Conservation (phyloP, 2,329 filamentous ascomycete species). For the Stagonosporopsis rhizophila region DNA sequence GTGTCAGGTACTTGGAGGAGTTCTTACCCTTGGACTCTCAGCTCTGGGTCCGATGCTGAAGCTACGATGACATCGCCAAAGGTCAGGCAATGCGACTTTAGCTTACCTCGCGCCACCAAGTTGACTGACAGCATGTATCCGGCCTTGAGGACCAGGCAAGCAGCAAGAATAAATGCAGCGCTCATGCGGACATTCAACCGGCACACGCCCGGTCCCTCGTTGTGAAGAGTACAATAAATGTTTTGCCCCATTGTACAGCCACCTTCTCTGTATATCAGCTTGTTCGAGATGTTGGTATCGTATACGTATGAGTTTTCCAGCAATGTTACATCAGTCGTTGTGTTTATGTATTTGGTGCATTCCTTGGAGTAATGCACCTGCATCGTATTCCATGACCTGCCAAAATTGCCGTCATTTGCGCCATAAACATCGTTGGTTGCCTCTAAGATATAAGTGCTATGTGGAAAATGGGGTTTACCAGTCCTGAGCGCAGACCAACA, state of each 20-base stretch:
- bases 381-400: conserved; percentile 21
- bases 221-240: conserved; percentile 22
- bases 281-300: neutral
- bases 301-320: conserved; percentile 11
- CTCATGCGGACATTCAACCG: conserved; percentile 44
- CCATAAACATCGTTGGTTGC: neutral
- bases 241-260: conserved; percentile 21
- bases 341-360: conserved; percentile 21
- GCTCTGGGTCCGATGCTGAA: conserved; percentile 35
- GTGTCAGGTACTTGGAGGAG: neutral
- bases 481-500: conserved; percentile 38
- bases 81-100: conserved; percentile 40
- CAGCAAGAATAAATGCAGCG: conserved; percentile 37
- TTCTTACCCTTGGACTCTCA: conserved; percentile 35
- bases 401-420: conserved; percentile 3
- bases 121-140: conserved; percentile 43
- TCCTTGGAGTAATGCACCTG: conserved; percentile 26
- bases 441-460: neutral
- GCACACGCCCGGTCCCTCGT: conserved; percentile 18
- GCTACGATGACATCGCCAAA: conserved; percentile 43
- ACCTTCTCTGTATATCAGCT: conserved; percentile 15
- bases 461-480: conserved; percentile 28
- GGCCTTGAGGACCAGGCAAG: conserved; percentile 34
- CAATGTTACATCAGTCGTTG: conserved; percentile 13
- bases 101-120: conserved; percentile 29